These are phyloP conservation scores for Caryopteris hybrid DNA, from an alignment of 305 asterid genomes.

Conservation along the genomic window DNA sequence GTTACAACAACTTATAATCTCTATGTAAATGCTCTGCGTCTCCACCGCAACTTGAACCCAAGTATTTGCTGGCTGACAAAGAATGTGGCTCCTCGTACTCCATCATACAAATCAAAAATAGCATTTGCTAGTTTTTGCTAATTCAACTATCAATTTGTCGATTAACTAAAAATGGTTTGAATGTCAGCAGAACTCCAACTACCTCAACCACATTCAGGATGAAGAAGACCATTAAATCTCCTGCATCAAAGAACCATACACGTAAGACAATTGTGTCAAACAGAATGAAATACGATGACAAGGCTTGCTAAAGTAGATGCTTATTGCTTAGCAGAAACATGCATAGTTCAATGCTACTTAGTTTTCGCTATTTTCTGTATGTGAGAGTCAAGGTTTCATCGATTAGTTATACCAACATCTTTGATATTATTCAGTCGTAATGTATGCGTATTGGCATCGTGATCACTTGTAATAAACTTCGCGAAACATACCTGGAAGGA, in stretches of 20 bases:
- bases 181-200: constrained; percentile 51
- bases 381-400: neutral
- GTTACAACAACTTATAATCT: neutral
- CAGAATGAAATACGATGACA: neutral
- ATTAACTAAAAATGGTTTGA: constrained; percentile 59
- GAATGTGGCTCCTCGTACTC: neutral
- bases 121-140: neutral
- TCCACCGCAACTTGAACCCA: neutral
- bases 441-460: neutral
- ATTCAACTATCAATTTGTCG: constrained; percentile 9
- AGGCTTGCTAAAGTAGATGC: neutral
- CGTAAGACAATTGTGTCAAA: too few species aligned
- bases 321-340: neutral
- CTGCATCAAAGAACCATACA: constrained; percentile 33
- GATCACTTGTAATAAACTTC: neutral
- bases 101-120: neutral
- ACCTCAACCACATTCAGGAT: constrained; percentile 49
- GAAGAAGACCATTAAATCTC: constrained; percentile 67
- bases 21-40: neutral
- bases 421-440: neutral
- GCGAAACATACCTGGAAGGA: constrained; percentile 57
- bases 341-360: too few species aligned
- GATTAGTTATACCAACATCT: too few species aligned
- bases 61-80: neutral
- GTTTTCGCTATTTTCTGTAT: too few species aligned